Base-by-base conservation (phyloP, 441 rosid species). In the Daphne laureola region DNA sequence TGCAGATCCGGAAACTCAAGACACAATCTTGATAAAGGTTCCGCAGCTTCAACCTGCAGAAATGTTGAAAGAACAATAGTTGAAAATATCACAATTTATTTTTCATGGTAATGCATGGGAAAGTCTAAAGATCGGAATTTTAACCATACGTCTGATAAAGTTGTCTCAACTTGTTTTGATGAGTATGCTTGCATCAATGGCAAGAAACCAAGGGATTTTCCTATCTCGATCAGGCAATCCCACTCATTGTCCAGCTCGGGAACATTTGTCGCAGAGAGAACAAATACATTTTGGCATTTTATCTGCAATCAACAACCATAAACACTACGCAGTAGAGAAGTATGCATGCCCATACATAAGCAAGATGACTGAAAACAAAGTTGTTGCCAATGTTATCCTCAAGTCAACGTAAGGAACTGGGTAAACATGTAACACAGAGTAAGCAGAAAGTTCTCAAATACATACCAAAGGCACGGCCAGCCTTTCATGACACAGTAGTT, bases 1-100 rank as follows among this genome's bases (percentile, higher is more conserved):
- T 63, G 73, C 45, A 93, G 73, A 63, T 93, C 99, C 12, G 97
- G 93, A 65, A 78, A 93, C 64, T 90, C 95, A 11, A 83, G 82
- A 46, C 87, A 80, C 49, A 93, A 83, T 69, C 87, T 87, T 23
- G 96, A 80, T 42, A 90, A 69, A 68, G 95, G 86, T 66, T 74
- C 84, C 51, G 95, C 89, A 36, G 72, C 65, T 79, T 90, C 93
- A 46, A 93, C 87, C 97, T 93, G 86, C 73, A 17, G 3, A 14
- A 52, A 45, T 27, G 41, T 7, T 52, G 15, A 15, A 43, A 46
- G 62, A 35, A 25, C 14, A 4, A 59, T 12, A 55, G 25, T 15
- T 56, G 49, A 14, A 27, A 42, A 27, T 53, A 21, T 51, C 14
- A 25, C 43, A 4, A 21, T 21, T 21, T 21, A 21, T 21, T 21